phyloP scores from a whole-genome alignment of 2,329 filamentous ascomycete genomes.

The Fonsecaea multimorphosa region DNA sequence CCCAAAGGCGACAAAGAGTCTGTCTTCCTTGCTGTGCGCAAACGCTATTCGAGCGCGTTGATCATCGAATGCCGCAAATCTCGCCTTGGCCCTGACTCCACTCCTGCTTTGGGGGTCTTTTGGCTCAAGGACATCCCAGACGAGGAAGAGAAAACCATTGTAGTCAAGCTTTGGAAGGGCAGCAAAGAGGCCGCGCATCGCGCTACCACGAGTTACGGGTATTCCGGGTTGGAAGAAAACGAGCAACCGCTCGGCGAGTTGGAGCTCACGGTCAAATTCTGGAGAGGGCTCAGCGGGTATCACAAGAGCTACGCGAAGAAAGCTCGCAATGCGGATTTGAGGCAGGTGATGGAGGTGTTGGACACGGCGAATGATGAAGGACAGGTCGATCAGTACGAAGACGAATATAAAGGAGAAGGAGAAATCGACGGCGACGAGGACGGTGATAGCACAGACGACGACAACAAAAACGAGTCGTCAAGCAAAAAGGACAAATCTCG shows the following conservation, averaged over 20 bases:
- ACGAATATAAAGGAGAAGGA: constrained; percentile 24
- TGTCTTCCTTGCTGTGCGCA: constrained; percentile 41
- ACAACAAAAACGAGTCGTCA: not conserved
- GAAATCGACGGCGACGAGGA: constrained; percentile 26
- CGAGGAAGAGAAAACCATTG: constrained; percentile 66
- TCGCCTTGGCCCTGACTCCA: constrained; percentile 40
- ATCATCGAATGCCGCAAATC: constrained; percentile 43
- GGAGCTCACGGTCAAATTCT: constrained; percentile 64
- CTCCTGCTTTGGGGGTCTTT: constrained; percentile 41
- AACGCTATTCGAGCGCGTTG: constrained; percentile 42
- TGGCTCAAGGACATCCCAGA: constrained; percentile 66
- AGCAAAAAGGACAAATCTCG: constrained; percentile 2
- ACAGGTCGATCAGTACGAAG: constrained; percentile 57
- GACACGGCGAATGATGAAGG: constrained; percentile 66
- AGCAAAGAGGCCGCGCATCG: constrained; percentile 55
- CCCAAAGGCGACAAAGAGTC: constrained; percentile 37
- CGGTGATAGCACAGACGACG: constrained; percentile 14
- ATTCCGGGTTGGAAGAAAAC: constrained; percentile 57
- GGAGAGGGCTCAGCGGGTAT: constrained; percentile 65
- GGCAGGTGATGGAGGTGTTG: constrained; percentile 68
- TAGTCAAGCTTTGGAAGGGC: constrained; percentile 70
- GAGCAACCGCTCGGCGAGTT: constrained; percentile 66
- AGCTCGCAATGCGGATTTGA: constrained; percentile 60
- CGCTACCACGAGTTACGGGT: constrained; percentile 43
- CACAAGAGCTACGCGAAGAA: constrained; percentile 61